Conservation (phyloP, 257 asterid species). For the Forsythia viridissima region DNA sequence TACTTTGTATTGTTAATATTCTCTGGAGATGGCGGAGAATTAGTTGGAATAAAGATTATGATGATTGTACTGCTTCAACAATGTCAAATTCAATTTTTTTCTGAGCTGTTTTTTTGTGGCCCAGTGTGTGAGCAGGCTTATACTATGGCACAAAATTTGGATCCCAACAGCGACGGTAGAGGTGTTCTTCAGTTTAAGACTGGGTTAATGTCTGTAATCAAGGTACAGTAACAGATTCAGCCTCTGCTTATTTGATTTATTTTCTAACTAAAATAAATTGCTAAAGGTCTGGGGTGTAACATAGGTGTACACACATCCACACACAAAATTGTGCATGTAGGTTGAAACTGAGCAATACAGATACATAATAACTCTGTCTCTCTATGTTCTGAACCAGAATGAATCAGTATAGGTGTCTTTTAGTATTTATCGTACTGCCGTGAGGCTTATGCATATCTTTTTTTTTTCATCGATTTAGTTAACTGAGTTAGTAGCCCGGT, state of each 20-base stretch:
- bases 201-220: constrained; percentile 94
- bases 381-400: not conserved
- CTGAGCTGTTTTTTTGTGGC: constrained; percentile 8
- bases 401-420: not conserved
- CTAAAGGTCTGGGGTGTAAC: not conserved
- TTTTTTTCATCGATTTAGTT: constrained; percentile 14
- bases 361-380: not conserved
- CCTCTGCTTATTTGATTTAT: constrained; percentile 17
- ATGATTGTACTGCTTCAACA: constrained; percentile 1
- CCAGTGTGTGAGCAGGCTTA: constrained; percentile 99
- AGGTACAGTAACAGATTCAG: constrained; percentile 53
- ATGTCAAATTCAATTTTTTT: constrained; percentile 5
- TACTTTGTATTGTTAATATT: constrained; percentile 18
- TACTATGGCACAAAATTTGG: constrained; percentile 91
- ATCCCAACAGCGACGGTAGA: constrained; percentile 92
- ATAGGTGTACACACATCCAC: not conserved
- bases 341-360: not conserved
- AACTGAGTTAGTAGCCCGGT: not conserved
- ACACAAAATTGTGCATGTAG: constrained; percentile 7
- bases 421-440: constrained; percentile 4
- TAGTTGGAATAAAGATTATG: constrained; percentile 8
- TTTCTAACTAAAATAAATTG: not conserved
- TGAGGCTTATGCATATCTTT: constrained; percentile 10
- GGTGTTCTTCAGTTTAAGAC: constrained; percentile 99
- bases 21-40: constrained; percentile 7